Percentiles rank a stretch among this genome's conserved stretches.
phyloP scores from a whole-genome alignment of 257 asterid species.

The Nicotiana noctiflora region DNA sequence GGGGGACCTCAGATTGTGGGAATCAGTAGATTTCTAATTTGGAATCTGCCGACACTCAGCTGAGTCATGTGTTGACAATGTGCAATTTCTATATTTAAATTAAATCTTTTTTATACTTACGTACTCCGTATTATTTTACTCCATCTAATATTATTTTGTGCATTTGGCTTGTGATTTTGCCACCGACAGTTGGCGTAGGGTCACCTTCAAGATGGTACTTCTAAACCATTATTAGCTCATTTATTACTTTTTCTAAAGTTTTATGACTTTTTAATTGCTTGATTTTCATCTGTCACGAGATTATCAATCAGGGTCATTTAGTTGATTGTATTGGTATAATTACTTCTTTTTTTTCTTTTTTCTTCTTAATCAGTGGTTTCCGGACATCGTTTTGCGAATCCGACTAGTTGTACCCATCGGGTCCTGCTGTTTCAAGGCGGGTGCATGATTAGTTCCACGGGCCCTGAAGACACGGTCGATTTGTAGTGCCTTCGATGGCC shows the following conservation, averaged over 20 bases:
- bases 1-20: not conserved
- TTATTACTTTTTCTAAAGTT: not conserved
- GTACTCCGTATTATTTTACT: not conserved
- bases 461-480: too few species aligned
- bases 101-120: not conserved
- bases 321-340: not conserved
- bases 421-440: too few species aligned
- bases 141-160: not conserved
- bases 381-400: too few species aligned
- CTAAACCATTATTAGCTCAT: not conserved
- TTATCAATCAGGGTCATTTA: not conserved
- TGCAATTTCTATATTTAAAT: not conserved
- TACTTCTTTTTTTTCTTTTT: too few species aligned
- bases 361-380: too few species aligned
- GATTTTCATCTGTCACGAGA: not conserved
- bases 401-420: too few species aligned
- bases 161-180: not conserved
- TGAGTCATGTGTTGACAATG: not conserved
- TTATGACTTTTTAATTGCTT: not conserved
- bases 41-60: constrained; percentile 3
- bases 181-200: constrained; percentile 9
- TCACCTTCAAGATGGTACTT: not conserved
- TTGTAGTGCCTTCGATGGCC: too few species aligned
- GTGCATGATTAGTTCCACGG: too few species aligned
- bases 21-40: not conserved